phyloP scores from a whole-genome alignment of 1,139 yeast genomes.

The Yamadazyma sp. region DNA sequence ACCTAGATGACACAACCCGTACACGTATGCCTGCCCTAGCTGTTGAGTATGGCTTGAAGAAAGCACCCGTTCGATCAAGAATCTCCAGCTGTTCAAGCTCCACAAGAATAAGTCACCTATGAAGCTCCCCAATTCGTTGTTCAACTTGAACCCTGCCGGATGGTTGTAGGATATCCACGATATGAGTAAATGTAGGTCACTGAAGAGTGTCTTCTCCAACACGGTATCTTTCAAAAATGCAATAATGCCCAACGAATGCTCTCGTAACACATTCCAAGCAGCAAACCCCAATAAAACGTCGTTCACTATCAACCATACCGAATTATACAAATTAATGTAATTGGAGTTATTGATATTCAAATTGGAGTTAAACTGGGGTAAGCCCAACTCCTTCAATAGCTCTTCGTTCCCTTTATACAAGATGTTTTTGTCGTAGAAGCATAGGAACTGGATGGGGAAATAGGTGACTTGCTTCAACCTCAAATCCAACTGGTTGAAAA shows the following conservation, averaged over 20 bases:
- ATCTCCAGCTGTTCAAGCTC: constrained; percentile 75
- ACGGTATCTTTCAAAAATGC: constrained; percentile 35
- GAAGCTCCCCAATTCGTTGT: constrained; percentile 81
- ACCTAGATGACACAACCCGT: constrained; percentile 42
- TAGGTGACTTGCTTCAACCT: constrained; percentile 75
- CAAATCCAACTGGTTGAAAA: constrained; percentile 76
- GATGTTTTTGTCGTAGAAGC: constrained; percentile 40
- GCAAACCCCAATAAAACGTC: constrained; percentile 78
- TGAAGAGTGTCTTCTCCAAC: constrained; percentile 30
- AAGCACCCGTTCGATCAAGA: constrained; percentile 15
- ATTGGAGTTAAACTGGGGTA: constrained; percentile 39
- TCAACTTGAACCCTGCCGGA: constrained; percentile 93
- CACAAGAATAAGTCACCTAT: constrained; percentile 84
- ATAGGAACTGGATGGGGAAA: constrained; percentile 78
- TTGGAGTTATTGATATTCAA: constrained; percentile 58
- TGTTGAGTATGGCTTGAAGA: constrained; percentile 2
- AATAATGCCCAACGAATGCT: constrained; percentile 39
- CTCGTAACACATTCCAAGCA: constrained; percentile 49
- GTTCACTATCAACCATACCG: constrained; percentile 82
- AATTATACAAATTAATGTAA: constrained; percentile 85
- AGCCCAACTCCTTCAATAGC: constrained; percentile 26
- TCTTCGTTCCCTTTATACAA: constrained; percentile 26
- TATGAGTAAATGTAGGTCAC: constrained; percentile 48
- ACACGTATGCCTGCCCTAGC: constrained; percentile 12
- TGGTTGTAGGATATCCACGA: constrained; percentile 75